Conservation (phyloP, 2,329 filamentous ascomycete species). For the Trichophyton rubrum region DNA sequence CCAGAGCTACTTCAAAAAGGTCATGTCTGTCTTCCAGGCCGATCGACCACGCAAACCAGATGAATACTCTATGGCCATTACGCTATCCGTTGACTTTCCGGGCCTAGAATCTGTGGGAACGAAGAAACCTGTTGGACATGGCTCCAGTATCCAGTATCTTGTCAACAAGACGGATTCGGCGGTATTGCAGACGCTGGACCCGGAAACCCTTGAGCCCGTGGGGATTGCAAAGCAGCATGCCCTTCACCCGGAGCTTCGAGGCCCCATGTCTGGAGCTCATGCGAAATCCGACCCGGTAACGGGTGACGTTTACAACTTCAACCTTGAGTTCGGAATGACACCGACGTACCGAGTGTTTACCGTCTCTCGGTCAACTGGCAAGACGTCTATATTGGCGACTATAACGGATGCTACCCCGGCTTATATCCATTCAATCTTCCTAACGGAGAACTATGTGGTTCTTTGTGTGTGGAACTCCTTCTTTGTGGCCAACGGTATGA, state of each 20-base stretch:
- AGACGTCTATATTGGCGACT: constrained; percentile 58
- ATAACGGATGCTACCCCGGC: constrained; percentile 46
- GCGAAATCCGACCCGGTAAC: constrained; percentile 57
- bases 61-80: constrained; percentile 52
- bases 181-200: constrained; percentile 50
- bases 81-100: constrained; percentile 52
- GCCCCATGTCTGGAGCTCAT: constrained; percentile 57
- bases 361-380: constrained; percentile 48
- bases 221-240: constrained; percentile 46
- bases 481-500: constrained; percentile 44
- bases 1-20: constrained; percentile 57
- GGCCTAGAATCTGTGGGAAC: constrained; percentile 31
- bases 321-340: constrained; percentile 49
- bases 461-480: constrained; percentile 61
- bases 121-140: constrained; percentile 17
- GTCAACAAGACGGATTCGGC: constrained; percentile 50
- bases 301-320: constrained; percentile 71
- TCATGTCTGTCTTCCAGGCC: constrained; percentile 48
- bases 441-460: constrained; percentile 58
- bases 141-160: constrained; percentile 36
- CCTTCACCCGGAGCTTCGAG: constrained; percentile 57
- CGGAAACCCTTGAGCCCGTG: constrained; percentile 59
- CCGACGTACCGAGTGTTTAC: constrained; percentile 58
- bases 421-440: constrained; percentile 74
- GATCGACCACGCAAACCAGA: constrained; percentile 17